Conservation (phyloP, 2,329 filamentous ascomycete species). For the Sarocladium brachiariae region DNA sequence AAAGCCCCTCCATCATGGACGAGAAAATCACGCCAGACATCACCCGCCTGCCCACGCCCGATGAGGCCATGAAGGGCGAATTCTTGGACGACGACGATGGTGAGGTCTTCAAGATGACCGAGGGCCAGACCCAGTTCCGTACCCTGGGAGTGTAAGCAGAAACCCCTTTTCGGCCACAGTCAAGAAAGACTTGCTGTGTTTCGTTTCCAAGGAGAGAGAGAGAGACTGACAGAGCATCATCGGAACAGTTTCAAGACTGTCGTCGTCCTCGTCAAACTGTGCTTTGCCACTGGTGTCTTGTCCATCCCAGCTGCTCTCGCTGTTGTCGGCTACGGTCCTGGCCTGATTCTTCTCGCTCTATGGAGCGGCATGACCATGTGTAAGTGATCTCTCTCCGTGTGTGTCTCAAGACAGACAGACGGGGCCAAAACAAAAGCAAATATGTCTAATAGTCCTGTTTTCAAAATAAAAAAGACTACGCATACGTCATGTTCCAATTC, state of each 20-base stretch:
- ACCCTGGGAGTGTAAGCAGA: constrained; percentile 16
- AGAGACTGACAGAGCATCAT: neutral
- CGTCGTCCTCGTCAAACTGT: constrained; percentile 18
- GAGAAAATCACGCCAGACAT: neutral
- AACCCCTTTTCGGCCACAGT: too few relatives aligned
- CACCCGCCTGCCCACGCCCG: neutral
- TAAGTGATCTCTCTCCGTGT: constrained; percentile 2
- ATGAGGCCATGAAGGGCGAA: neutral
- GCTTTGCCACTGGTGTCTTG: constrained; percentile 22
- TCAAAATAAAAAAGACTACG: too few relatives aligned
- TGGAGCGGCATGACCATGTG: constrained; percentile 19
- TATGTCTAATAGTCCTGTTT: too few relatives aligned
- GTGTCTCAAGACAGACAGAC: too few relatives aligned
- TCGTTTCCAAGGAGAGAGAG: neutral
- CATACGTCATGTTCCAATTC: constrained; percentile 21
- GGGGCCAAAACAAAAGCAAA: too few relatives aligned
- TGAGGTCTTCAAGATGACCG: constrained; percentile 13
- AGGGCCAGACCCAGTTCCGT: constrained; percentile 14
- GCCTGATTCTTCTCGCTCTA: constrained; percentile 14
- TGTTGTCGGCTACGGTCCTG: constrained; percentile 18
- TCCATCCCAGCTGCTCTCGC: constrained; percentile 19
- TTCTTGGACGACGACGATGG: constrained; percentile 13
- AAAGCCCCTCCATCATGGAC: neutral
- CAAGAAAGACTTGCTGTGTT: neutral
- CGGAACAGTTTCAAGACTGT: neutral